Evolutionary conservation across 495 filamentous ascomycete genomes (phyloP), one percentile per base, ranked within the genome.

Genomic region (Entonaema liquescens): DNA sequence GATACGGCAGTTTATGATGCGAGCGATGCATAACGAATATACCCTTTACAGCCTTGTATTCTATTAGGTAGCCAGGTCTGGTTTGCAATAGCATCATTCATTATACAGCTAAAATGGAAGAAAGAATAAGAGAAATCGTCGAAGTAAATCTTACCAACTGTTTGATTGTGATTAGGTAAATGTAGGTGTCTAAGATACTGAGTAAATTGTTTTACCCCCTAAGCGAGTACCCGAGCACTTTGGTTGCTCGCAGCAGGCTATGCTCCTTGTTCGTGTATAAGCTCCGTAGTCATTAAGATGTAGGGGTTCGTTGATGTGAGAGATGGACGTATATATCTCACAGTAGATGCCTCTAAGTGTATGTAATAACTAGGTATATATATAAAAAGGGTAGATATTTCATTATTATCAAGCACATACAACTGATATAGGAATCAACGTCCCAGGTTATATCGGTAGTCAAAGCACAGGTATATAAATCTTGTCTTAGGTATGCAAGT

Each of bases 21-120:
- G 42, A 59, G 40, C 31, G 54, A 59, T 55, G 40, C 15, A 56
- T 50, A 35, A 40, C 38, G n/a, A 33, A 63, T 69, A 69, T 69
- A 70, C 47, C 33, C 67, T 52, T 36, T 56, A 56, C 29, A 56
- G 53, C 29, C 29, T 56, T 56, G 29, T 35, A 21, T 21, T 57
- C 3, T 59, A 33, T 40, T 44, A 44, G 47, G 13, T 67, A 60
- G 7, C 1, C 23, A 29, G 59, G 38, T 49, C 31, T 52, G 59
- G 52, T 56, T 29, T 52, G 21, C 47, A 56, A 56, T 38, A 61
- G 23, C 35, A 35, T 62, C 68, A 56, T 53, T 71, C 57, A 40
- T 71, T 71, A 59, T 29, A 33, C 35, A 29, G 3, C 0, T 23
- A 47, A 54, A 33, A 56, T 15, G 36, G 23, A 55, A 62, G 36